Conservation (phyloP, 768 basidiomycete species). For the Podaxis carcinomalis region DNA sequence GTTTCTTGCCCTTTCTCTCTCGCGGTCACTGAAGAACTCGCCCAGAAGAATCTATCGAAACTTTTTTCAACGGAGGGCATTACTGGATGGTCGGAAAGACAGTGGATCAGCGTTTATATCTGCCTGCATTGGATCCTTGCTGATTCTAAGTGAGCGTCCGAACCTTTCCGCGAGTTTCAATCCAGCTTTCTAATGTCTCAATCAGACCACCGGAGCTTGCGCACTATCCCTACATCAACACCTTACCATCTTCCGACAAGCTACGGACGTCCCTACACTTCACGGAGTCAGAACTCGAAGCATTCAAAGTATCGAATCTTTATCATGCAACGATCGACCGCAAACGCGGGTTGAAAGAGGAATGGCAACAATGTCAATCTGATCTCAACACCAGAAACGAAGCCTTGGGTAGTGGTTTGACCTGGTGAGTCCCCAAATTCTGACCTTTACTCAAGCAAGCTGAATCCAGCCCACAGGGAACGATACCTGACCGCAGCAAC, state of each 20-base stretch:
- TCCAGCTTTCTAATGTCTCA: neutral
- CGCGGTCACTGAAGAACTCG: slow-evolving; percentile 52
- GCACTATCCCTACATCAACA: slow-evolving; percentile 63
- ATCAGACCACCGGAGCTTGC: slow-evolving; percentile 18
- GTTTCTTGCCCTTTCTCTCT: slow-evolving; percentile 68
- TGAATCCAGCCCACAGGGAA: slow-evolving; percentile 45
- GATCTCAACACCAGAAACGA: slow-evolving; percentile 30
- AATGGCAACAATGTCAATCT: slow-evolving; percentile 56
- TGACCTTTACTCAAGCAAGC: slow-evolving; percentile 25
- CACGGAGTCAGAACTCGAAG: slow-evolving; percentile 50
- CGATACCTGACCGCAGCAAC: slow-evolving; percentile 68
- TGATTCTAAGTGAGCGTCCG: slow-evolving; percentile 7
- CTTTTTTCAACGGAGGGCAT: slow-evolving; percentile 19
- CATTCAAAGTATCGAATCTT: slow-evolving; percentile 77
- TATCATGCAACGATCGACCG: slow-evolving; percentile 74
- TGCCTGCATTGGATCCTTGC: slow-evolving; percentile 13
- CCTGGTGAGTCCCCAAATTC: slow-evolving; percentile 41
- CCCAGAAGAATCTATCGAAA: slow-evolving; percentile 37
- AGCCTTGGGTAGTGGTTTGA: slow-evolving; percentile 48
- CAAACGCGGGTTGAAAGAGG: slow-evolving; percentile 50
- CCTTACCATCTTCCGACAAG: slow-evolving; percentile 52
- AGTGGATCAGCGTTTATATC: slow-evolving; percentile 62
- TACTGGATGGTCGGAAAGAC: slow-evolving; percentile 52
- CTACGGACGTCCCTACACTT: slow-evolving; percentile 78
- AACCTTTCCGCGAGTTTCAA: neutral